Evolutionary conservation across 2,329 filamentous ascomycete species (phyloP).

Genomic region (Apiospora kogelbergensis): DNA sequence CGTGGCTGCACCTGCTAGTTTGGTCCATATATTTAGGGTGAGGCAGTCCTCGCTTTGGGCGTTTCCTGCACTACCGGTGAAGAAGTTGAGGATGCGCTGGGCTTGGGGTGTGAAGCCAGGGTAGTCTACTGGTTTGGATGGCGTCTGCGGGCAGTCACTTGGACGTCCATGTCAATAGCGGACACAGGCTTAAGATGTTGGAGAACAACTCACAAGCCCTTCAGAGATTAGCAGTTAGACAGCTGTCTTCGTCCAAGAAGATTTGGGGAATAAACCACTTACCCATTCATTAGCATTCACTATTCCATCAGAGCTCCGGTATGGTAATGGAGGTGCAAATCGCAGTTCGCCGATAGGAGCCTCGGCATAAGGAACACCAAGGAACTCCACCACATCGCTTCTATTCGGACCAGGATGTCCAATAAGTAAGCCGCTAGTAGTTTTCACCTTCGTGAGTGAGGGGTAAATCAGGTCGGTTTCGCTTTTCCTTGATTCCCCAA

Average conservation of each 20-base stretch:
- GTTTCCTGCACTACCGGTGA: slow-evolving; percentile 22
- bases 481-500: not conserved
- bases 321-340: not conserved
- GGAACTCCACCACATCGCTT: not conserved
- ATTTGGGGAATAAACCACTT: not conserved
- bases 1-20: slow-evolving; percentile 18
- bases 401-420: not conserved
- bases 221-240: not conserved
- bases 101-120: slow-evolving; percentile 31
- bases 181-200: rapidly evolving
- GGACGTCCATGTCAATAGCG: not conserved
- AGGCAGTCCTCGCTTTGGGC: slow-evolving; percentile 37
- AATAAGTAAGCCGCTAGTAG: not conserved
- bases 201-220: not conserved
- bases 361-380: not conserved
- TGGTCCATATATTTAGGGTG: slow-evolving; percentile 39
- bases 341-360: not conserved
- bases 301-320: not conserved
- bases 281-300: not conserved
- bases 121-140: slow-evolving; percentile 23
- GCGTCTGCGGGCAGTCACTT: slow-evolving; percentile 26
- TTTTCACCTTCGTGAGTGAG: not conserved
- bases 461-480: not conserved
- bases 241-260: too few relatives aligned
- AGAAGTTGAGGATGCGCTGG: slow-evolving; percentile 24